phyloP scores from a whole-genome alignment of 2,329 filamentous ascomycete genomes.

The Dissoconium aciculare region DNA sequence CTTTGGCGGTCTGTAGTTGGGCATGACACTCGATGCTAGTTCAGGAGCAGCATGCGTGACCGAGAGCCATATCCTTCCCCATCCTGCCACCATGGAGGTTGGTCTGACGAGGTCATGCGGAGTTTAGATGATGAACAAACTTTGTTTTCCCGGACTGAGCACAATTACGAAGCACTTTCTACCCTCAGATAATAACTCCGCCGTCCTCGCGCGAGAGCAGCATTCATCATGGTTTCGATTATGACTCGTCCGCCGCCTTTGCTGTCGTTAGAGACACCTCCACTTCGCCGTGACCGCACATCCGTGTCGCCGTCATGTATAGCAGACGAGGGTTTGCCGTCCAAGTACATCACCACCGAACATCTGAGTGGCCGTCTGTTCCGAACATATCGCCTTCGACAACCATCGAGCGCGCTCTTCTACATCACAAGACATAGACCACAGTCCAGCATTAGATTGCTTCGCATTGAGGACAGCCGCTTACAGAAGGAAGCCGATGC shows the following conservation, averaged over 20 bases:
- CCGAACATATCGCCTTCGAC: constrained; percentile 30
- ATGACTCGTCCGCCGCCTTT: neutral
- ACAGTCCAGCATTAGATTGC: constrained; percentile 23
- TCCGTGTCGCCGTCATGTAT: constrained; percentile 14
- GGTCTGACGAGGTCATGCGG: no score
- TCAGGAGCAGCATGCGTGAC: no score
- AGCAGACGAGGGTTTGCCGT: constrained; percentile 16
- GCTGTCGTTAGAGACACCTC: constrained; percentile 5
- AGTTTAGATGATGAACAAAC: no score
- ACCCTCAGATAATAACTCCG: constrained; percentile 10
- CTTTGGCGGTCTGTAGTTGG: no score
- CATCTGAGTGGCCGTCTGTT: constrained; percentile 21
- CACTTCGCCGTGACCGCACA: constrained; percentile 11
- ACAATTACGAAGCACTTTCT: neutral
- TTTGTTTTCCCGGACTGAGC: no score
- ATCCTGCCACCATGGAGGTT: no score
- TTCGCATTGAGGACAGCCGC: constrained; percentile 30
- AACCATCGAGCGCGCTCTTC: constrained; percentile 25
- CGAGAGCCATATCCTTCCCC: no score
- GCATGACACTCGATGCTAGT: no score
- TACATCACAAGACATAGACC: constrained; percentile 31
- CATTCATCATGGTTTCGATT: constrained; percentile 1
- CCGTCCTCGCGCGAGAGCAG: constrained; percentile 4
- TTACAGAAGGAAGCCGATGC: constrained; percentile 27
- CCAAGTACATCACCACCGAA: constrained; percentile 16